Evolutionary conservation across 1,284 basidiomycete species (phyloP).

Genomic region (Cutaneotrichosporon arboriforme): DNA sequence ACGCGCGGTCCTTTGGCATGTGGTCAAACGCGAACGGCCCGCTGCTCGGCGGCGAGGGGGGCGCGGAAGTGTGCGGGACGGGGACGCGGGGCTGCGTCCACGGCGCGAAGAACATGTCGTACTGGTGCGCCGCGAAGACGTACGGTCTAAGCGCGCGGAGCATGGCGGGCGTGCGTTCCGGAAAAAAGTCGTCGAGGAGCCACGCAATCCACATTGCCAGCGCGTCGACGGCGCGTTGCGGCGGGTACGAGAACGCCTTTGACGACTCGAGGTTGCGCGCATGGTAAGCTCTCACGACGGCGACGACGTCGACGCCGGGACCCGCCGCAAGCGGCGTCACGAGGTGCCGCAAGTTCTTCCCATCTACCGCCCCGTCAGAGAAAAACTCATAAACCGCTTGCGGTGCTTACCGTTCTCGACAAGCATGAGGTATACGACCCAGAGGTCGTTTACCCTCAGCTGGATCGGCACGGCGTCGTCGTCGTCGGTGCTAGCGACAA

Average conservation of each 20-base stretch:
- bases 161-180: neutral
- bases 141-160: conserved; percentile 32
- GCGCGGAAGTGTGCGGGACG: conserved; percentile 21
- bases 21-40: conserved; percentile 24
- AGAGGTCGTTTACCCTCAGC: conserved; percentile 49
- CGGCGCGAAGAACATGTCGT: conserved; percentile 52
- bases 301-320: conserved; percentile 22
- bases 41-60: conserved; percentile 17
- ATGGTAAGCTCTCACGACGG: conserved; percentile 5
- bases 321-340: conserved; percentile 45
- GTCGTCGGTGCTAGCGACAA: neutral
- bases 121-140: conserved; percentile 52
- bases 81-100: conserved; percentile 51
- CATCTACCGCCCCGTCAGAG: too few relatives aligned
- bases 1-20: conserved; percentile 9
- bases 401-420: conserved; percentile 57
- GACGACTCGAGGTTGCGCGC: conserved; percentile 1
- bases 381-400: conserved; percentile 6
- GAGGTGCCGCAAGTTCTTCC: conserved; percentile 62
- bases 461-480: neutral
- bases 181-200: conserved; percentile 45
- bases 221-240: conserved; percentile 42
- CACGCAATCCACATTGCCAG: conserved; percentile 51
- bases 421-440: conserved; percentile 60
- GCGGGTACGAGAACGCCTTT: conserved; percentile 38